Base-by-base conservation (phyloP, 306 rosid genomes). In the Vigna mungo region DNA sequence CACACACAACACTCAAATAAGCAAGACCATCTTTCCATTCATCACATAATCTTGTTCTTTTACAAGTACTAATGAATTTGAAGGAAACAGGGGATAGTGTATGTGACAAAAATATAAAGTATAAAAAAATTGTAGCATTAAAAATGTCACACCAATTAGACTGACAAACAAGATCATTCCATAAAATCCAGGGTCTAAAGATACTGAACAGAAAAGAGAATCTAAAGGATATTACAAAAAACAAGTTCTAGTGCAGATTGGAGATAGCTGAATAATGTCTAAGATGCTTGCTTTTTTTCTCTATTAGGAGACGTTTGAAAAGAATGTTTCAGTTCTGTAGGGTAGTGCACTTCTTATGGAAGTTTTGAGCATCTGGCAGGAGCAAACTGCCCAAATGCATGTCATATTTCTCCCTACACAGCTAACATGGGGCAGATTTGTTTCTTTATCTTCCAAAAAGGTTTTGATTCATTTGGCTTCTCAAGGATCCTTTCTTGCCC, bases 21-120 rank as follows among this genome's bases (percentile, higher is more conserved):
- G 82, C 34, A 59, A 46, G 30, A 69, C 9, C 13, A 37, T 9
- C 10, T 69, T 32, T 69, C 43, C 70, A 21, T 37, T 61, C 56
- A 71, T 25, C 65, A 60, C 32, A 70, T 4, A 17, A 60, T 21
- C 13, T 49, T 48, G 44, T 2, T 25, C 25, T 16, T 21, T 34
- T 4, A 58, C 12, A 11, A 56, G 39, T 71, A 60, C 46, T 12
- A 36, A n/a, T 21, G 72, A 48, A 34, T 67, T 51, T 61, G 16
- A 71, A 61, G 68, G 54, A 36, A 53, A 6, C 18, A 23, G 41
- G 4, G 30, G 48, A 15, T 3, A 10, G 48, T 46, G 36, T 43
- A 73, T 53, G 30, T 66, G 34, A 64, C 51, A 11, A 80, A 55
- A 54, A 80, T 18, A 32, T 67, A 34, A 79, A 16, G 47, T 70